Evolutionary conservation across 2,329 filamentous ascomycete genomes (phyloP), one percentile per base, ranked within the genome.

Genomic region (Aureobasidium sp.): DNA sequence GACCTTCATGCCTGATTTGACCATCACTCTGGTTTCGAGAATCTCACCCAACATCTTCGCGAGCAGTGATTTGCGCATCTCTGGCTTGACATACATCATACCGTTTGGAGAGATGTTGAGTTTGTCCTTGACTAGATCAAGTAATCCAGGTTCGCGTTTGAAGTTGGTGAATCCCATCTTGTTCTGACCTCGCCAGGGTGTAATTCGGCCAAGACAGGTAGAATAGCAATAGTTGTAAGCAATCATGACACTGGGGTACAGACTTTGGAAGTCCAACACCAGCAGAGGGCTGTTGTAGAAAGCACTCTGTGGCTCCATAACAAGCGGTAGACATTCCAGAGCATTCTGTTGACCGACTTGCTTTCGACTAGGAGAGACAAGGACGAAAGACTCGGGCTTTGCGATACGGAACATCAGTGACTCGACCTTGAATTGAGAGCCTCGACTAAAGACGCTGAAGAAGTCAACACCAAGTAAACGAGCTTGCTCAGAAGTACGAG

Each of bases 211-310:
- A 0, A 97, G 80, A 67, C 92, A 99, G 0, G 94, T 99, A 0
- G 94, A 97, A 71, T 99, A 99, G 76, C 94, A 99, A 71, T 97
- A 94, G 70, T 99, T 99, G 78, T 99, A 97, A 0, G 94, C 94
- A 70, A 99, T 97, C 91, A 99, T 97, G 63, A 97, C 87, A 73
- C 92, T 97, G 0, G 94, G 94, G 67, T 99, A 99, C 51, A 99
- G 77, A 63, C 91, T 96, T 70, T 97, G 93, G 65, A 99, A 99
- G 74, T 99, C 94, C 7, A 99, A 80, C 0, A 99, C 94, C 3
- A 99, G 72, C 0, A 99, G 73, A 0, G 94, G 94, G 64, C 90
- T 94, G 61, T 80, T 91, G 74, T 99, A 99, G 71, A 99, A 96
- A 7, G 87, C 90, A 66, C 92, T 97, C 68, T 94, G 91, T 0